Evolutionary conservation across 495 filamentous ascomycete species (phyloP).

Genomic region (Aspergillus egyptiacus): DNA sequence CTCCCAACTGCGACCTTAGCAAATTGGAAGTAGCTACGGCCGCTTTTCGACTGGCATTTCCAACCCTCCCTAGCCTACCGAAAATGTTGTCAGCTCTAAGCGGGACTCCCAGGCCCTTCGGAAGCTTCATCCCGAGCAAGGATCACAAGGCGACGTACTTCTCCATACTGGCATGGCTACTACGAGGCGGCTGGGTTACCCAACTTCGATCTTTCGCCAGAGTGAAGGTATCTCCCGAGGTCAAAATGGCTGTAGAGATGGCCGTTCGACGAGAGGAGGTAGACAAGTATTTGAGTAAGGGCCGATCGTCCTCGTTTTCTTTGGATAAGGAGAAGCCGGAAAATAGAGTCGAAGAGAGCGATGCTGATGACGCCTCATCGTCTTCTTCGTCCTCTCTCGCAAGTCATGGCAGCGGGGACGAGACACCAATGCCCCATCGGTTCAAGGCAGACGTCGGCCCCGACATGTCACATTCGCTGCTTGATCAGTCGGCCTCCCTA

Average conservation of each 20-base stretch:
- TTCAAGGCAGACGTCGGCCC: conserved; percentile 23
- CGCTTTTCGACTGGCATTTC: conserved; percentile 71
- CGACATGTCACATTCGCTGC: conserved; percentile 32
- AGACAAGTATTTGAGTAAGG: conserved; percentile 36
- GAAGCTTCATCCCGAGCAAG: conserved; percentile 75
- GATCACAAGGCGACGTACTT: conserved; percentile 84
- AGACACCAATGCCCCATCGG: conserved; percentile 33
- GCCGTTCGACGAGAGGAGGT: conserved; percentile 41
- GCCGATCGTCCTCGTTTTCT: conserved; percentile 14
- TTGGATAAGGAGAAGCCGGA: not conserved
- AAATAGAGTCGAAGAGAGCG: conserved; percentile 19
- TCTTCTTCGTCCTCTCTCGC: conserved; percentile 40
- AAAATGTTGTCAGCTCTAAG: conserved; percentile 79
- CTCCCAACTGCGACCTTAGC: conserved; percentile 79
- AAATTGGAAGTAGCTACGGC: conserved; percentile 63
- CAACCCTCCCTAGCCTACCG: conserved; percentile 70
- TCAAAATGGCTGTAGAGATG: conserved; percentile 44
- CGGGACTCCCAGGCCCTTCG: conserved; percentile 70
- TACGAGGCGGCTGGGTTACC: conserved; percentile 87
- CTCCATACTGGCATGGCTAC: conserved; percentile 83
- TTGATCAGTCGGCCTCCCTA: conserved; percentile 35
- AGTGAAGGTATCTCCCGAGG: conserved; percentile 51
- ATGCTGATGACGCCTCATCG: conserved; percentile 28
- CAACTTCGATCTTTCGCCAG: conserved; percentile 86
- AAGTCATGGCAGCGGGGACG: conserved; percentile 37